These are phyloP conservation scores for Asterophora lycoperdoides DNA, from an alignment of 768 basidiomycete species.

Conservation along the genomic window DNA sequence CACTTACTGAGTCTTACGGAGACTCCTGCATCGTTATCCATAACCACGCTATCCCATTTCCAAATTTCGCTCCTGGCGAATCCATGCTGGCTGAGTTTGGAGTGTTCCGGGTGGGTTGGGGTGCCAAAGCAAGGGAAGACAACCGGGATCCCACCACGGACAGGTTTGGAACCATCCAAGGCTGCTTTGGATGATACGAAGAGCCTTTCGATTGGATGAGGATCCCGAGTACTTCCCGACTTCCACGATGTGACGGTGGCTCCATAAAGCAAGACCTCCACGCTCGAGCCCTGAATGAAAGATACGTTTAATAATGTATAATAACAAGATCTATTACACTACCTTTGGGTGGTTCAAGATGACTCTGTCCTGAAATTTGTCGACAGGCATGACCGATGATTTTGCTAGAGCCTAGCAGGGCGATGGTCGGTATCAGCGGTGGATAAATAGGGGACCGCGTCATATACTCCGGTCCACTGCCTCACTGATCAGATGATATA, in stretches of 20 bases:
- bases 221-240: constrained; percentile 33
- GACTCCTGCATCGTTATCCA: constrained; percentile 67
- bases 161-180: constrained; percentile 77
- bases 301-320: background rate
- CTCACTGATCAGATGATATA: too few species aligned
- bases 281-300: constrained; percentile 59
- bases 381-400: constrained; percentile 49
- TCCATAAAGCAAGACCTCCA: constrained; percentile 70
- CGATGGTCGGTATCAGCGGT: too few species aligned
- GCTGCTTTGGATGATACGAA: constrained; percentile 80
- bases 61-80: constrained; percentile 81
- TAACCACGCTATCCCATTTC: constrained; percentile 58
- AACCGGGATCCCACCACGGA: constrained; percentile 51
- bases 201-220: constrained; percentile 56
- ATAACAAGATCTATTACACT: constrained; percentile 28
- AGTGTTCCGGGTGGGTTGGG: constrained; percentile 70
- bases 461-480: too few species aligned
- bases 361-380: constrained; percentile 38
- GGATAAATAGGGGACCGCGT: too few species aligned
- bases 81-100: constrained; percentile 78
- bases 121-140: constrained; percentile 91
- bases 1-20: constrained; percentile 74
- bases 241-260: constrained; percentile 90
- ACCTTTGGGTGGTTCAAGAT: constrained; percentile 65
- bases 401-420: background rate